Base-by-base conservation (phyloP, 208 protist species). In the Crithidia sp. region DNA sequence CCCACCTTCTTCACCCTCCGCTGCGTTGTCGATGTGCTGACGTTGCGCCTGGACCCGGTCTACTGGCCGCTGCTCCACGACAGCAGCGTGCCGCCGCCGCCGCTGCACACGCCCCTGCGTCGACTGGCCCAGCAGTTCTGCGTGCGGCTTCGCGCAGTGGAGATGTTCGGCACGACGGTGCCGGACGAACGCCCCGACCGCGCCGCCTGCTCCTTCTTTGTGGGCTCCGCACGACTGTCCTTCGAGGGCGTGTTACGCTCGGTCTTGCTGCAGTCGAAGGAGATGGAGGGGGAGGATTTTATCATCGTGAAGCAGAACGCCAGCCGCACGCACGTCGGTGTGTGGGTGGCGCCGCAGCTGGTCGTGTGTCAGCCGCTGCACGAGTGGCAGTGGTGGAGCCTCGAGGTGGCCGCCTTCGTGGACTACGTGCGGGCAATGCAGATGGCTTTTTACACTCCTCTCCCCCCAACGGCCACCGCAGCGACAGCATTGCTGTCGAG, bases 311-410 rank as follows among this genome's bases (percentile, higher is more conserved):
- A 83, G 60, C 65, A 83, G n/a, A 92, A 91, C 60, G 80, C 84
- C 9, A 76, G 77, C n/a, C 64, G 69, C 16, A 90, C 86, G 6
- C 80, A 79, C 44, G 44, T 86, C 3, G 71, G 75, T 13, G 72
- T 85, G 8, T 67, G 50, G 40, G 50, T 95, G n/a, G 55, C 77
- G 16, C 82, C 73, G 10, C 84, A 77, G 53, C 56, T 83, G 4
- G 43, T 95, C n/a, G 64, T 90, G 12, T 59, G 81, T 49, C 74
- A 87, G 13, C 85, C 87, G 4, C 47, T 82, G 57, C 87, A 90
- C 74, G 90, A 95, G 65, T 66, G 87, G 66, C 67, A 62, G 10
- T 95, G 90, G 90, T 95, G 90, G 90, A 40, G 60, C 5, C 55
- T 65, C 28, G 88, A 85, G 52, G 39, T 74, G 17, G 57, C 54